Evolutionary conservation across 1,284 basidiomycete genomes (phyloP).

Genomic region (Earliella scabrosa): DNA sequence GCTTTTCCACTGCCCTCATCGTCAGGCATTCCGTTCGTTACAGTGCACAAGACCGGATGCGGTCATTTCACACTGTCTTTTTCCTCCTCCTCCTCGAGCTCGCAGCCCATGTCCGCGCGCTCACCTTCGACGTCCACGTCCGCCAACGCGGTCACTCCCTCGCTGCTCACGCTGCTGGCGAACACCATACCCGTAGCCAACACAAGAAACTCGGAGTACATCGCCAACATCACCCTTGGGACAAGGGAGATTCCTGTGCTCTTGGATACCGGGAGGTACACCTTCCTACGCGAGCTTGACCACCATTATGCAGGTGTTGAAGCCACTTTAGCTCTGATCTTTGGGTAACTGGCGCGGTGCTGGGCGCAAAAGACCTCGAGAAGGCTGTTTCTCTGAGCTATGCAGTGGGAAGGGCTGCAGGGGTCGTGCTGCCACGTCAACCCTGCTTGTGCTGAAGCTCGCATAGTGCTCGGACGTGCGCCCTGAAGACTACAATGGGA

Average conservation of each 20-base stretch:
- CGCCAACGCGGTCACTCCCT: conserved; percentile 26
- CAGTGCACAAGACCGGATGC: conserved; percentile 40
- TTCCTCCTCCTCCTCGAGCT: conserved; percentile 45
- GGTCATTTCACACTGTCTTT: conserved; percentile 49
- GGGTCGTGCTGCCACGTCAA: too few species aligned
- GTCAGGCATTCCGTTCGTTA: conserved; percentile 28
- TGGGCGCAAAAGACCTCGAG: conserved; percentile 59
- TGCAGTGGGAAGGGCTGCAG: conserved; percentile 68
- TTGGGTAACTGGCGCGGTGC: conserved; percentile 57
- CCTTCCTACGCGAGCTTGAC: too few species aligned
- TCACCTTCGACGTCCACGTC: conserved; percentile 54
- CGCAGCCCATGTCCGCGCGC: conserved; percentile 41
- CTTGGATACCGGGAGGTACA: conserved; percentile 46
- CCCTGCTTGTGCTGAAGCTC: too few species aligned
- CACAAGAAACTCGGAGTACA: conserved; percentile 41
- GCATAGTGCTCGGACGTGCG: too few species aligned
- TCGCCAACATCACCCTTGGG: conserved; percentile 42
- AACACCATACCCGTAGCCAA: conserved; percentile 22
- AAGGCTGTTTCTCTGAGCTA: conserved; percentile 60
- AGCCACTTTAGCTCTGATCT: conserved; percentile 57
- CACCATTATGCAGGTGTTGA: neutral
- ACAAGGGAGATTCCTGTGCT: conserved; percentile 39
- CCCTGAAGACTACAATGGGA: too few species aligned
- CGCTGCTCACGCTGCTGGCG: conserved; percentile 15
- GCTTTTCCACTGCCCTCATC: too few species aligned